A percentile compares a stretch with the other conserved stretches of the same genome.
phyloP scores from a whole-genome alignment of 306 rosid species.

The Cicer bijugum region DNA sequence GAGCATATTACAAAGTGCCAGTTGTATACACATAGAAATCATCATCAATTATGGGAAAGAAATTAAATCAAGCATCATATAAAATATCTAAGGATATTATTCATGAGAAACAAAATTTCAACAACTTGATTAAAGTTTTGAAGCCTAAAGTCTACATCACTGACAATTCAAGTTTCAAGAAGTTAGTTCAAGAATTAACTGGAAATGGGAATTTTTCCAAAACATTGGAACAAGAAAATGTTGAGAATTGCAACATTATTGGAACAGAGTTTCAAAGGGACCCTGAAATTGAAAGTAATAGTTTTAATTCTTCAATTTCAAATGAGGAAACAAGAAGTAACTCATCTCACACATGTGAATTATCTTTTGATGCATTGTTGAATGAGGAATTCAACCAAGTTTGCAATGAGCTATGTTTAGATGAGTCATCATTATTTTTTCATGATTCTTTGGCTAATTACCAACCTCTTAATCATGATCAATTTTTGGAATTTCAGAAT shows the following conservation, averaged over 20 bases:
- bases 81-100: constrained; percentile 46
- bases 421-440: constrained; percentile 36
- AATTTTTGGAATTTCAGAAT: constrained; percentile 42
- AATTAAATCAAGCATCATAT: constrained; percentile 43
- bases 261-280: too few relatives aligned
- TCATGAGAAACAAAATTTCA: constrained; percentile 45
- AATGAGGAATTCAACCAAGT: constrained; percentile 48
- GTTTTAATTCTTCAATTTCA: constrained; percentile 36
- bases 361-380: constrained; percentile 35
- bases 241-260: constrained; percentile 10
- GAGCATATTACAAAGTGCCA: constrained; percentile 59
- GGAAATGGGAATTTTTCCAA: constrained; percentile 46
- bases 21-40: constrained; percentile 50
- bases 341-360: constrained; percentile 38
- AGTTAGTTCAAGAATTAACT: constrained; percentile 60
- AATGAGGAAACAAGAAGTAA: constrained; percentile 36
- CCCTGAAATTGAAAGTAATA: constrained; percentile 25
- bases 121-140: constrained; percentile 53
- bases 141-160: constrained; percentile 59
- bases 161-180: constrained; percentile 55
- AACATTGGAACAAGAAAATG: constrained; percentile 33
- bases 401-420: constrained; percentile 44
- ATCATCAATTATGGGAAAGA: constrained; percentile 53
- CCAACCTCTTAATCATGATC: constrained; percentile 8
- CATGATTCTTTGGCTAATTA: constrained; percentile 34